Evolutionary conservation across 306 rosid species (phyloP), one percentile per base, ranked within the genome.

Genomic region (Vigna mungo): DNA sequence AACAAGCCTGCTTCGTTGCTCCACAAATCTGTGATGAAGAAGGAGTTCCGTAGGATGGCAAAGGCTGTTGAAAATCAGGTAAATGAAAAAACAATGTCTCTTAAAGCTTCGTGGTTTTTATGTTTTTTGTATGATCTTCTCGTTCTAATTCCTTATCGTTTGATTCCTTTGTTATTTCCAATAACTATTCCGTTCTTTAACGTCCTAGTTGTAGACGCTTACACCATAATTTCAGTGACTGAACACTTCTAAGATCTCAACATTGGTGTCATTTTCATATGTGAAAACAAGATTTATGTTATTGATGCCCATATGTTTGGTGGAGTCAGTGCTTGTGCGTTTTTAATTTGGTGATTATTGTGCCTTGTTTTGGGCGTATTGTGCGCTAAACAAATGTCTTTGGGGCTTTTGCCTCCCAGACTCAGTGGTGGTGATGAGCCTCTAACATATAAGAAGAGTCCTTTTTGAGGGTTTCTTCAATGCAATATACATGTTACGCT

Each of bases 21-120:
- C 44, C 98, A 96, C 82, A 96, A 91, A 77, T 96, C 99, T 51
- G 76, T 91, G 69, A 79, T 96, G 94, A 96, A 96, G 72, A 93
- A 96, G 85, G 99, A 92, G 76, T 92, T 96, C 85, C 43, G 85
- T 4, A 88, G 93, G 67, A 89, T 96, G 97, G 94, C 94, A 6
- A 88, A 89, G 46, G 96, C 97, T 2, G 91, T 96, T 9, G 32
- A 56, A 4, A 88, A 92, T 74, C 99, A 96, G 99, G 99, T 96
- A 77, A 55, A 11, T 66, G 0, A 2, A 12, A 32, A 5, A 7
- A 2, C 0, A 14, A 23, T 7, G 1, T 53, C 3, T 16, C 12
- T 52, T 76, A 11, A 23, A 5, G 15, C 36, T 63, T 71, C 12
- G 3, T 63, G 1, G 4, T 23, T 14, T 47, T 0, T 78, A 32